These are phyloP conservation scores for Endoconidiophora laricicola DNA, from an alignment of 2,329 filamentous ascomycete species.

Conservation along the genomic window DNA sequence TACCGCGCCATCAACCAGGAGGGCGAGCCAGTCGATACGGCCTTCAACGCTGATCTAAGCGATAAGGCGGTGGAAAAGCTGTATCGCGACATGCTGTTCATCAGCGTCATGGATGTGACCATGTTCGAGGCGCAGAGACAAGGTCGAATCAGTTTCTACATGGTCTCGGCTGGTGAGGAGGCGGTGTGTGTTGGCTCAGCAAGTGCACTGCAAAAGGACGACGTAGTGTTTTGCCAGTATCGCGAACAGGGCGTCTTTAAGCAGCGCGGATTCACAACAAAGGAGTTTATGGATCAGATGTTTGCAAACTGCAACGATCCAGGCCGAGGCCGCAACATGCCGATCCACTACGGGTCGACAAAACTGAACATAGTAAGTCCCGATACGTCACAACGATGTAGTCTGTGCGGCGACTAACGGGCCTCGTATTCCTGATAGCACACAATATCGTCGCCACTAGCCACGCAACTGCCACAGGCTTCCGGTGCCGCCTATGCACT, in stretches of 20 bases:
- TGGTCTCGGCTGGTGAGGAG: constrained; percentile 91
- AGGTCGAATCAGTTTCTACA: constrained; percentile 89
- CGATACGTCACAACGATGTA: neutral
- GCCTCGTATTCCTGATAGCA: constrained; percentile 32
- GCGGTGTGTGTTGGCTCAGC: constrained; percentile 82
- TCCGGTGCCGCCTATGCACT: constrained; percentile 75
- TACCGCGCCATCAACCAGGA: constrained; percentile 87
- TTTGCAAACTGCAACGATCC: constrained; percentile 73
- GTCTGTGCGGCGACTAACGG: neutral
- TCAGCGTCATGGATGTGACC: constrained; percentile 82
- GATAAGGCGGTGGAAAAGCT: constrained; percentile 44
- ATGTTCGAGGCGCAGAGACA: constrained; percentile 98
- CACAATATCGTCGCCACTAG: constrained; percentile 67
- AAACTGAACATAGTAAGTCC: constrained; percentile 65
- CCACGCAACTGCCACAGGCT: constrained; percentile 80
- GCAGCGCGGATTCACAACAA: constrained; percentile 71
- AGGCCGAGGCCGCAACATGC: constrained; percentile 85
- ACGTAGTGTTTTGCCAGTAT: constrained; percentile 90
- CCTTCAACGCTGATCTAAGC: constrained; percentile 49
- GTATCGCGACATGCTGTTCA: constrained; percentile 48
- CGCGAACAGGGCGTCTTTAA: constrained; percentile 83
- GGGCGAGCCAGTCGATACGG: constrained; percentile 62
- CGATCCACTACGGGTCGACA: constrained; percentile 80
- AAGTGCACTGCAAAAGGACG: constrained; percentile 63
- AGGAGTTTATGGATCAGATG: constrained; percentile 88